Evolutionary conservation across 257 asterid species (phyloP).

Genomic region (Fraxinus pennsylvanica): DNA sequence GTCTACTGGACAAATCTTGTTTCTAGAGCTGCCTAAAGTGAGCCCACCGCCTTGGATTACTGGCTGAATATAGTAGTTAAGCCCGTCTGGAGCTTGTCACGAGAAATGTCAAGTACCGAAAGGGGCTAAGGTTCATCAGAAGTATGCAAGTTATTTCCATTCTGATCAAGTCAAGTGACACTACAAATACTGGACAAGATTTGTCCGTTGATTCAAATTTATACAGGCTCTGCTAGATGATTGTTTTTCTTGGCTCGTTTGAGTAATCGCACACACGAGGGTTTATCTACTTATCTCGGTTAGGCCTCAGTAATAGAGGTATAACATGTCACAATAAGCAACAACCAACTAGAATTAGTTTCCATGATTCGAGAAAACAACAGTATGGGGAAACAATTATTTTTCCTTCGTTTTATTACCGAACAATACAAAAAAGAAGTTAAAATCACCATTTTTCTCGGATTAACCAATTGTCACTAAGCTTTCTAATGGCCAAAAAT

Average conservation of each 20-base stretch:
- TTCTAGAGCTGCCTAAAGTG: neutral
- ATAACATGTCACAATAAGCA: too few relatives aligned
- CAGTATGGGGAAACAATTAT: too few relatives aligned
- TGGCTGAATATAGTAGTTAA: conserved; percentile 6
- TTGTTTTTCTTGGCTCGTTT: neutral
- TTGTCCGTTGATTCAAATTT: neutral
- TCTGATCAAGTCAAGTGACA: neutral
- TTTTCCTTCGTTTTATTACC: too few relatives aligned
- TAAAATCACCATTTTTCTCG: too few relatives aligned
- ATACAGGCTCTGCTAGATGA: neutral
- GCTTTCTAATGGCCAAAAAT: too few relatives aligned
- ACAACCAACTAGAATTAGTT: too few relatives aligned
- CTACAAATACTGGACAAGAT: neutral
- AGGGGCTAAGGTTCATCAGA: neutral
- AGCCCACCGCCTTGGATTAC: conserved; percentile 21
- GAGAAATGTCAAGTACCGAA: conserved; percentile 7
- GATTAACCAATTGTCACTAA: too few relatives aligned
- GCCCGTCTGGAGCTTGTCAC: conserved; percentile 1
- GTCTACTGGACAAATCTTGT: neutral
- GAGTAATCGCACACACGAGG: neutral
- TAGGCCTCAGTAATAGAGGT: too few relatives aligned
- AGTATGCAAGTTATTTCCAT: neutral
- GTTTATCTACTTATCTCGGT: neutral
- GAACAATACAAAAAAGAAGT: too few relatives aligned
- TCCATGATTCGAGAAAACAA: too few relatives aligned